A percentile compares a stretch with the other conserved stretches of the same genome.
These are phyloP conservation scores for Corynascus novoguineensis DNA, from an alignment of 495 filamentous ascomycete species.

Conservation along the genomic window DNA sequence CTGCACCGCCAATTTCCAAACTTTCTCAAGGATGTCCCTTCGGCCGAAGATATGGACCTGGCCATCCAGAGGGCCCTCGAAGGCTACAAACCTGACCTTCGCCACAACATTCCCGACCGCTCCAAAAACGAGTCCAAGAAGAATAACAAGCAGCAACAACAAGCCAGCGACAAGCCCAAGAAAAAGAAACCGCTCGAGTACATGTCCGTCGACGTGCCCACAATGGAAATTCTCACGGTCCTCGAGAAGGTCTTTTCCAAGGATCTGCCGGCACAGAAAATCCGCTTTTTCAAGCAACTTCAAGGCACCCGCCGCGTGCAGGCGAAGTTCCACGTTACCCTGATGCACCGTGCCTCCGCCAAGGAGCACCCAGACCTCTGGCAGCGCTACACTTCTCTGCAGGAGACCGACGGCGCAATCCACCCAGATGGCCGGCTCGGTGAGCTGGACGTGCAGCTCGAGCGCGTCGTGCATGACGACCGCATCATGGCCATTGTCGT, in stretches of 20 bases:
- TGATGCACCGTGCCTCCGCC: constrained; percentile 70
- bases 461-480: constrained; percentile 69
- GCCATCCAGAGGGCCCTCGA: constrained; percentile 72
- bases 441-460: constrained; percentile 47
- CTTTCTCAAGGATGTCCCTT: constrained; percentile 67
- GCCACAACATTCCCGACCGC: constrained; percentile 59
- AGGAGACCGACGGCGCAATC: constrained; percentile 36
- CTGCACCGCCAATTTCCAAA: constrained; percentile 69
- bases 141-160: constrained; percentile 37
- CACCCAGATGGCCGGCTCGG: constrained; percentile 37
- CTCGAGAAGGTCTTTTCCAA: constrained; percentile 65
- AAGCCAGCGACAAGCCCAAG: constrained; percentile 24
- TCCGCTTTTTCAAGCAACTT: constrained; percentile 70
- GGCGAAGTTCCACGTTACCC: constrained; percentile 82
- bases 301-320: constrained; percentile 69
- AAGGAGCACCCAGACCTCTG: constrained; percentile 60
- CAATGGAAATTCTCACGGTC: constrained; percentile 50
- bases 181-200: constrained; percentile 68
- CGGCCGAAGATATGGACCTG: constrained; percentile 65
- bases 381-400: constrained; percentile 54
- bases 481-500: constrained; percentile 85
- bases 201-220: constrained; percentile 63
- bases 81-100: constrained; percentile 71
- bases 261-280: constrained; percentile 34
- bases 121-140: constrained; percentile 30